A percentile compares a stretch with the other conserved stretches of the same genome.
phyloP scores from a whole-genome alignment of 768 basidiomycete species.

The Myochromella boudieri region DNA sequence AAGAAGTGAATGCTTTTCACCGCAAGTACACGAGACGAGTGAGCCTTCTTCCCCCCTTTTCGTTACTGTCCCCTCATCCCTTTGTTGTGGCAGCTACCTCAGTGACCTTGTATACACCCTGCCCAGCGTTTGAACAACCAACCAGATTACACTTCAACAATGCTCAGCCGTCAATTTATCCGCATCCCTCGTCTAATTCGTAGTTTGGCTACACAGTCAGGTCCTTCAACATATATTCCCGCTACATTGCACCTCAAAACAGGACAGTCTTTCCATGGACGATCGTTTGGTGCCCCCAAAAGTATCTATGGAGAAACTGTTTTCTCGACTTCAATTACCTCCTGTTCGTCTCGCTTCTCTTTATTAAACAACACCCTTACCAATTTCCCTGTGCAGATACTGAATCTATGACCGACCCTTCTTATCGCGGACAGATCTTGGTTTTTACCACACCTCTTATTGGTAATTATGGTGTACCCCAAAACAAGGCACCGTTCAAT shows the following conservation, averaged over 20 bases:
- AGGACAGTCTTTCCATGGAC: conserved; percentile 89
- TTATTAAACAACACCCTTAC: conserved; percentile 5
- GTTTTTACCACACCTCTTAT: conserved; percentile 99
- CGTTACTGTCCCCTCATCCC: conserved; percentile 21
- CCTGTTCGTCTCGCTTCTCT: conserved; percentile 57
- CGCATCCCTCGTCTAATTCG: conserved; percentile 51
- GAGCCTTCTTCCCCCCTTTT: conserved; percentile 25
- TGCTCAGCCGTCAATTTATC: conserved; percentile 58
- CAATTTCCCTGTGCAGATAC: conserved; percentile 74
- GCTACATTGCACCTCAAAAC: conserved; percentile 91
- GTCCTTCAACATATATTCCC: conserved; percentile 50
- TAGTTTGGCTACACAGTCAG: conserved; percentile 67
- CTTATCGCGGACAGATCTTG: conserved; percentile 95
- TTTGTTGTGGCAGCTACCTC: conserved; percentile 61
- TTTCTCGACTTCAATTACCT: conserved; percentile 98
- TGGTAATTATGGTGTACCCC: conserved; percentile 96
- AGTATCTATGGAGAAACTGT: conserved; percentile 97
- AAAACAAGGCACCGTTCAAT: conserved; percentile 71
- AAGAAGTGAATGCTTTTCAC: conserved; percentile 74
- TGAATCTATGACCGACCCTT: conserved; percentile 99
- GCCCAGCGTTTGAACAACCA: conserved; percentile 33
- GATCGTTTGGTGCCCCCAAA: conserved; percentile 84
- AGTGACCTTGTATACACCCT: conserved; percentile 90
- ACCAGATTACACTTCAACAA: conserved; percentile 29
- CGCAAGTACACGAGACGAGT: conserved; percentile 90